Conservation (phyloP, 176 grass and related monocot genomes). For the Miscanthus lutarioriparius region DNA sequence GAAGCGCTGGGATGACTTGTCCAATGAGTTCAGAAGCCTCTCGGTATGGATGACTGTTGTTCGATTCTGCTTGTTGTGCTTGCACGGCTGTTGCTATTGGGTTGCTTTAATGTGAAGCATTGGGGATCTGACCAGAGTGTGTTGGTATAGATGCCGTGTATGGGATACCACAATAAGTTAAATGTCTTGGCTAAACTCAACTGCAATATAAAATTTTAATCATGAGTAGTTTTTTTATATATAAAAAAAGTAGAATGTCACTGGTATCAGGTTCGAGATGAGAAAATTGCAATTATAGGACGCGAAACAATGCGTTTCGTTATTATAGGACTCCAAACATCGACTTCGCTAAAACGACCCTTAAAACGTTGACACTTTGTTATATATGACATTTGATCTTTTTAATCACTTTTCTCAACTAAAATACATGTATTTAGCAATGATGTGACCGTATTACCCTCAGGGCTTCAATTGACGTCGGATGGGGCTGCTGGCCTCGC, state of each 20-base stretch:
- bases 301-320: too few relatives aligned
- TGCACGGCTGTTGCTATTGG: neutral
- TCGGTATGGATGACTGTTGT: slow-evolving; percentile 44
- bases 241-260: neutral
- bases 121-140: neutral
- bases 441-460: too few relatives aligned
- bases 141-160: neutral
- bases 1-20: slow-evolving; percentile 22
- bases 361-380: too few relatives aligned
- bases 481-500: too few relatives aligned
- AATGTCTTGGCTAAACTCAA: neutral
- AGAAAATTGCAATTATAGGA: too few relatives aligned
- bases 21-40: slow-evolving; percentile 54
- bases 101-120: slow-evolving; percentile 19
- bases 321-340: too few relatives aligned
- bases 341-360: too few relatives aligned
- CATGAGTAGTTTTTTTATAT: neutral
- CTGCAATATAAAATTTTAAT: neutral
- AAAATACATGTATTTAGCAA: too few relatives aligned
- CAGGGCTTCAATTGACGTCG: too few relatives aligned
- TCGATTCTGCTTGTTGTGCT: neutral
- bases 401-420: too few relatives aligned
- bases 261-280: neutral
- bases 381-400: too few relatives aligned
- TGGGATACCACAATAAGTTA: neutral